phyloP scores from a whole-genome alignment of 192 early-diverging fungal genomes.

The Linnemannia zychae region DNA sequence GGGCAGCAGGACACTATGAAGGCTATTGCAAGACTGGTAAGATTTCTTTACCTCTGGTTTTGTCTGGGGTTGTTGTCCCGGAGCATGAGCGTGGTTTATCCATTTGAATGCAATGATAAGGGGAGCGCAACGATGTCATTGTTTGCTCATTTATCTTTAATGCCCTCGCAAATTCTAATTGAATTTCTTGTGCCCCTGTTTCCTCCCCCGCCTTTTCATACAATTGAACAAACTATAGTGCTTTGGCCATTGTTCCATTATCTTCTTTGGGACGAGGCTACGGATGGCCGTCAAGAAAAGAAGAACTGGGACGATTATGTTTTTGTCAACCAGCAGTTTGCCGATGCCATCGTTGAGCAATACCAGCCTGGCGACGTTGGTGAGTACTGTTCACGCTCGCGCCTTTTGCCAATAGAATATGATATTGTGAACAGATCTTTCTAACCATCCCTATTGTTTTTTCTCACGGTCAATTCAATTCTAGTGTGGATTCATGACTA shows the following conservation, averaged over 20 bases:
- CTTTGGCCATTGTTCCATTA: conserved; percentile 98
- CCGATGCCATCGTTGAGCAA: conserved; percentile 75
- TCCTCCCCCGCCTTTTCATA: background rate
- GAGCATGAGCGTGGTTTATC: background rate
- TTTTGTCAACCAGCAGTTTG: conserved; percentile 84
- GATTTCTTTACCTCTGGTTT: background rate
- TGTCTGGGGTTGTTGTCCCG: background rate
- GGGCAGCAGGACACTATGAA: conserved; percentile 90
- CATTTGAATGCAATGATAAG: conserved; percentile 8
- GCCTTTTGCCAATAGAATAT: background rate
- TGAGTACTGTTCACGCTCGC: conserved; percentile 37
- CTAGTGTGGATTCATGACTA: conserved; percentile 98
- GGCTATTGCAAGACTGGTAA: conserved; percentile 96
- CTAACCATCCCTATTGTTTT: background rate
- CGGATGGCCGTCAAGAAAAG: conserved; percentile 74
- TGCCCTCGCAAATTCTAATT: conserved; percentile 1
- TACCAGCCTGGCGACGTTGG: conserved; percentile 86
- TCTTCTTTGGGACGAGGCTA: conserved; percentile 85
- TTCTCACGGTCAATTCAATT: background rate
- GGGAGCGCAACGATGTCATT: conserved; percentile 22
- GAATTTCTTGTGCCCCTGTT: background rate
- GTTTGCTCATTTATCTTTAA: conserved; percentile 7
- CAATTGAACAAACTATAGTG: conserved; percentile 65
- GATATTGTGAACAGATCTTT: background rate
- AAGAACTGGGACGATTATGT: conserved; percentile 86